Evolutionary conservation across 2,329 filamentous ascomycete genomes (phyloP), one percentile per base, ranked within the genome.

Genomic region (Lachnellula hyalina): DNA sequence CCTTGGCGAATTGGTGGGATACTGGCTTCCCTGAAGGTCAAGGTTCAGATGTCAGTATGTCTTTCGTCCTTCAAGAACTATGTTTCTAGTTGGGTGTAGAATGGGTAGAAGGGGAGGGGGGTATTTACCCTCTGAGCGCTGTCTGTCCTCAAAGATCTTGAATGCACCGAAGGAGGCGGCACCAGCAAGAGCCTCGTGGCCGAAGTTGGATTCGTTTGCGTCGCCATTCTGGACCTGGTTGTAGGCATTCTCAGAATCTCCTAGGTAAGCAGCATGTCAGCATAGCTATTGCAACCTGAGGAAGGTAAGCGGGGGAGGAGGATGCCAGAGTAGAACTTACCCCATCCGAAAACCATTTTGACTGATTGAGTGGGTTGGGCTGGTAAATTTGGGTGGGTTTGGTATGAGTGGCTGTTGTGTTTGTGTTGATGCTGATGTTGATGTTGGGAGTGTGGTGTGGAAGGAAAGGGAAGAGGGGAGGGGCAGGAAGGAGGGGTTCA

Each of bases 161-260:
- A 93, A 87, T 65, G 84, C 89, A 61, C 83, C 85, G 69, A 93
- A 93, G 59, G 86, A 83, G 55, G 88, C 89, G 55, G 84, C 89
- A 59, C 87, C 87, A 61, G 85, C 88, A 53, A 92, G 70, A 47
- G 89, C 68, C 75, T 94, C 88, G 73, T 93, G 89, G 63, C 81
- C 80, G 67, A 89, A 74, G 68, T 80, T 80, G 64, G 79, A 76
- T 73, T 89, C 74, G 41, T 44, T 17, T 23, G 9, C 15, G 17
- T 44, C 41, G 41, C 41, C 17, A 74, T 89, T 57, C 51, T 61
- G 44, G 23, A 88, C 65, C 61, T 76, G 62, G 57, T 79, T 70
- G 62, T 74, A 76, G n/a, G 72, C 65, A 19, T 73, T 60, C 57
- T 73, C 69, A 57, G 71, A 71, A 53, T 77, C 71, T 58, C 71